Percentiles rank a stretch among this genome's conserved stretches.
phyloP scores from a whole-genome alignment of 352 stramenopile genomes.

The Globisporangium solare region DNA sequence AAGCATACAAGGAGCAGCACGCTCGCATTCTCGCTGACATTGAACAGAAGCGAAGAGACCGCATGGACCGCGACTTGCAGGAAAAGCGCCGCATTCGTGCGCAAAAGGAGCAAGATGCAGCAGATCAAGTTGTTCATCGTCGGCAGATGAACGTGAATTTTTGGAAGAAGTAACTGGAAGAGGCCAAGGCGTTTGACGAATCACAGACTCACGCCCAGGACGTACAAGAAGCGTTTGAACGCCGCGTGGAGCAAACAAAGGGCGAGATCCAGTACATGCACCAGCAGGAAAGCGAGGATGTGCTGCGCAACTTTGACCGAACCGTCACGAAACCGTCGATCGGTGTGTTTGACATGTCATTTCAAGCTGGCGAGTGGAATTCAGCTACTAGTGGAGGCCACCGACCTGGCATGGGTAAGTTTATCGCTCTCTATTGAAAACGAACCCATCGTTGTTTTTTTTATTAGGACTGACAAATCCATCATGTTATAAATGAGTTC shows the following conservation, averaged over 20 bases:
- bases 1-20: constrained; percentile 37
- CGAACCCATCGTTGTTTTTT: not conserved
- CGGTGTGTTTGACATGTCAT: constrained; percentile 51
- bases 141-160: constrained; percentile 61
- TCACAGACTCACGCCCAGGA: constrained; percentile 32
- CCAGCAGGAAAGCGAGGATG: constrained; percentile 24
- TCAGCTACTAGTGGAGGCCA: constrained; percentile 40
- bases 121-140: constrained; percentile 24
- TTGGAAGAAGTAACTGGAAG: constrained; percentile 62
- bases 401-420: constrained; percentile 46
- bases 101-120: constrained; percentile 16
- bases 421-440: not conserved
- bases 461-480: constrained; percentile 4
- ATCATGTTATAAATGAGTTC: constrained; percentile 36
- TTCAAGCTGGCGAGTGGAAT: constrained; percentile 50
- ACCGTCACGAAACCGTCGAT: constrained; percentile 32
- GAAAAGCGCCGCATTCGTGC: constrained; percentile 27
- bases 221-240: constrained; percentile 19
- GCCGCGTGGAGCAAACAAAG: constrained; percentile 26
- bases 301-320: constrained; percentile 15
- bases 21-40: constrained; percentile 29
- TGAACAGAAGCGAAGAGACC: constrained; percentile 33
- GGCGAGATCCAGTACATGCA: constrained; percentile 34
- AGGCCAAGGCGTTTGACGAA: constrained; percentile 40
- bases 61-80: constrained; percentile 30